Evolutionary conservation across 306 rosid species (phyloP).

Genomic region (Acacia acuminata): DNA sequence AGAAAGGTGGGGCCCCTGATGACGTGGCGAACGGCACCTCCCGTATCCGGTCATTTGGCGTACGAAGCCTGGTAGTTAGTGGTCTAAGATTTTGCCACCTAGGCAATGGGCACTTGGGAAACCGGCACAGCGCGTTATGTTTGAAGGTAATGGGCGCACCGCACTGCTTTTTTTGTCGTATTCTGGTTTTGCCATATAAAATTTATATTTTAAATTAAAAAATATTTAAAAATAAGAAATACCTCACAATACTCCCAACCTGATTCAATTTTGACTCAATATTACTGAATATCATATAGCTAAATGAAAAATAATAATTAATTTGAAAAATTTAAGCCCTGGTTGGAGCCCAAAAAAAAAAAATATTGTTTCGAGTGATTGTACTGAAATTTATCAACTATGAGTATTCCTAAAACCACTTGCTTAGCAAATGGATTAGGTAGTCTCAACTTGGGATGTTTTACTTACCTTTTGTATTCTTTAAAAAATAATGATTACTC

Average conservation of each 20-base stretch:
- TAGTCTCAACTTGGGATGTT: neutral
- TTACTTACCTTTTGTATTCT: neutral
- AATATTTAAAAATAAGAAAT: too few species aligned
- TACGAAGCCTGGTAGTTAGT: neutral
- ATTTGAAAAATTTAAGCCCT: too few species aligned
- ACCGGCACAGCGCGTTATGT: constrained; percentile 29
- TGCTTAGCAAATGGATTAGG: neutral
- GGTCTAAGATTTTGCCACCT: constrained; percentile 18
- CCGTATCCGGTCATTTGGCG: constrained; percentile 33
- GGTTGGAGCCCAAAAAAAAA: neutral
- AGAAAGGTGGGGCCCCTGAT: constrained; percentile 41
- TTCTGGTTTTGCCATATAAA: too few species aligned
- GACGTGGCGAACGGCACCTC: constrained; percentile 39
- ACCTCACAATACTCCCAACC: too few species aligned
- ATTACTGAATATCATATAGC: too few species aligned
- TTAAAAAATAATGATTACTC: too few species aligned
- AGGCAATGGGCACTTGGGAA: neutral
- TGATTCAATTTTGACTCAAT: too few species aligned
- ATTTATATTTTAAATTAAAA: too few species aligned
- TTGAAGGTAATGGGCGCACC: neutral
- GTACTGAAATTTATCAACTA: too few species aligned
- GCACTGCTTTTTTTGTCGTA: neutral
- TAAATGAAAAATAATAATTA: too few species aligned
- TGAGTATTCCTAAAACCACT: neutral
- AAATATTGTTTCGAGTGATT: too few species aligned